Conservation (phyloP, 139 green algal genomes). For the Zygnema cylindricum region DNA sequence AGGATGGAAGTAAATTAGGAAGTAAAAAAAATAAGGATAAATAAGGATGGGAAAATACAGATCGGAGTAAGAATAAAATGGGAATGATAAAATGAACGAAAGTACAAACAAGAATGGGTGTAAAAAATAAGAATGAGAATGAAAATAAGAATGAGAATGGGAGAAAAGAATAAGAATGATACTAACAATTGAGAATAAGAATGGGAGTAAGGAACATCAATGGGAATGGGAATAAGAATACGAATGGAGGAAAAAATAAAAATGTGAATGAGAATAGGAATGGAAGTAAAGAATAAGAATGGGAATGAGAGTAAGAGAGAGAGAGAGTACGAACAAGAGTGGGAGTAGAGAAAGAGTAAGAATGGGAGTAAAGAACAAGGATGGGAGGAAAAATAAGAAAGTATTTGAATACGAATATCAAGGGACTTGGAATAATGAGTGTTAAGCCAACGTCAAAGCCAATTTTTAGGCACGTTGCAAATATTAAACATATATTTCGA, state of each 20-base stretch:
- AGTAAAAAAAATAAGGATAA: neutral
- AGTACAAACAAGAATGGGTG: neutral
- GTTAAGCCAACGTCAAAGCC: too few relatives aligned
- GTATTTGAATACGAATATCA: too few relatives aligned
- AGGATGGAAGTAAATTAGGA: neutral
- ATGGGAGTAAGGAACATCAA: neutral
- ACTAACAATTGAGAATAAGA: neutral
- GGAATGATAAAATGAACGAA: neutral
- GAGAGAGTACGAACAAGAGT: neutral
- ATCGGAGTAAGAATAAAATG: neutral
- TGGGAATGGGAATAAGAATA: neutral
- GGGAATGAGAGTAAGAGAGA: neutral
- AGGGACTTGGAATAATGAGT: too few relatives aligned
- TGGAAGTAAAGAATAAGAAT: neutral
- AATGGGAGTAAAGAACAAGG: too few relatives aligned
- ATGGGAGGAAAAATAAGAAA: too few relatives aligned
- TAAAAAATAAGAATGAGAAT: neutral
- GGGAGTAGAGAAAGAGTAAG: too few relatives aligned
- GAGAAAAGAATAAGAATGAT: neutral
- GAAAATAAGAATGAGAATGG: neutral
- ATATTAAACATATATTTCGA: too few relatives aligned
- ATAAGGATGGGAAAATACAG: neutral
- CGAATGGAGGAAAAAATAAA: neutral
- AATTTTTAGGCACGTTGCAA: too few relatives aligned
- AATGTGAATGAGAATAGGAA: neutral